Percentiles rank a stretch among this genome's conserved stretches.
Conservation (phyloP, 495 filamentous ascomycete genomes). For the Astrothelium macrocarpum region DNA sequence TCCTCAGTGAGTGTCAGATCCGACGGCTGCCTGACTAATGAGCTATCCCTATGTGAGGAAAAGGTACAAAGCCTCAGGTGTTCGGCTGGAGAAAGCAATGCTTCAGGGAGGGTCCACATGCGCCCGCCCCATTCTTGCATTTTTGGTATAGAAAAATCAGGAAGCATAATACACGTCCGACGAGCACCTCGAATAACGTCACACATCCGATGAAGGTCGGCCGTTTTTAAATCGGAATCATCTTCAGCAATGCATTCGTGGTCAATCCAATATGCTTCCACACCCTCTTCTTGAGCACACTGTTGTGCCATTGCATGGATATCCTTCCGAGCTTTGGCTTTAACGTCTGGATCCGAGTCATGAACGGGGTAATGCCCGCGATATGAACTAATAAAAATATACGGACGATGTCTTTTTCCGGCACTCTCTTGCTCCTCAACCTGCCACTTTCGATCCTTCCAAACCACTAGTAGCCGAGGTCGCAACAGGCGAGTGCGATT, state of each 20-base stretch:
- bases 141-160: background rate
- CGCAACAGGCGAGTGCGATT: background rate
- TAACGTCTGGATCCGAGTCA: background rate
- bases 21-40: background rate
- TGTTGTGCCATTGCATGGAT: background rate
- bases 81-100: background rate
- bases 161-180: slow-evolving; percentile 5
- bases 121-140: slow-evolving; percentile 3
- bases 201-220: slow-evolving; percentile 7
- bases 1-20: background rate
- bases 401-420: slow-evolving; percentile 1
- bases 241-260: slow-evolving; percentile 4
- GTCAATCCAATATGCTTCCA: slow-evolving; percentile 10
- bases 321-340: slow-evolving; percentile 7
- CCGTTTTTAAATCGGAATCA: background rate
- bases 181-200: slow-evolving; percentile 8
- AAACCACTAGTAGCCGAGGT: slow-evolving; percentile 5
- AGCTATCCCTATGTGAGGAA: background rate
- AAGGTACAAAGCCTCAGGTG: background rate
- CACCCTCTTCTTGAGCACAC: background rate
- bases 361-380: background rate
- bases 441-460: background rate
- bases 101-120: slow-evolving; percentile 10
- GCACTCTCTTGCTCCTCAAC: background rate
- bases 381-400: slow-evolving; percentile 7